A percentile compares a stretch with the other conserved stretches of the same genome.
Evolutionary conservation across 768 basidiomycete species (phyloP).

Genomic region (Tulasnella sp.): DNA sequence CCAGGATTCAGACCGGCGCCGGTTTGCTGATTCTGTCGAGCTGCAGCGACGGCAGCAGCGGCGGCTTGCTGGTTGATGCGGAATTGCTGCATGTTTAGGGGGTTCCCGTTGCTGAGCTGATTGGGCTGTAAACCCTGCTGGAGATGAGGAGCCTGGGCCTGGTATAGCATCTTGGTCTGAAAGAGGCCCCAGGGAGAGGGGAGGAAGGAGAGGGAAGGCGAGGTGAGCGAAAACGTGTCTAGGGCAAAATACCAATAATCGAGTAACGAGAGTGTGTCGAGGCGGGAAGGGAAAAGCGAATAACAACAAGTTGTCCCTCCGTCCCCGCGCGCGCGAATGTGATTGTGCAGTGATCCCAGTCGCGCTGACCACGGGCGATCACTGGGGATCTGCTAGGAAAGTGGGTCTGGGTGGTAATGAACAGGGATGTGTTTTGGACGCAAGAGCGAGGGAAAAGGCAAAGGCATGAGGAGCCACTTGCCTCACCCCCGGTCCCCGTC

Average conservation of each 20-base stretch:
- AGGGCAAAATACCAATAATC: background rate
- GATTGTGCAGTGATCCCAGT: background rate
- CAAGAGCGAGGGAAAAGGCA: background rate
- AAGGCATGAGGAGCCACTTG: conserved; percentile 18
- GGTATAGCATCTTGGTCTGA: conserved; percentile 23
- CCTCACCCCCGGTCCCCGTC: background rate
- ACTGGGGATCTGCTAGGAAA: background rate
- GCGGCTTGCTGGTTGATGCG: conserved; percentile 9
- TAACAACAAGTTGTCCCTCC: background rate
- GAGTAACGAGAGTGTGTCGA: background rate
- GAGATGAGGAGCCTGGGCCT: conserved; percentile 1
- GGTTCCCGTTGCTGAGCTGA: background rate
- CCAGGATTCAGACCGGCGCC: background rate
- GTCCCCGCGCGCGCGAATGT: conserved; percentile 5
- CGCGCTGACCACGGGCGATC: conserved; percentile 1
- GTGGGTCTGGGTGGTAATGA: background rate
- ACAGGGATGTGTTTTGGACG: background rate
- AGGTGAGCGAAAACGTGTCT: conserved; percentile 10
- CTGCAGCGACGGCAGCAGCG: conserved; percentile 12
- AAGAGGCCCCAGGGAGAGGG: background rate
- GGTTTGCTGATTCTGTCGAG: conserved; percentile 16
- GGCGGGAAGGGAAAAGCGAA: background rate
- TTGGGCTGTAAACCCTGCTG: background rate
- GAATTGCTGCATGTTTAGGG: background rate
- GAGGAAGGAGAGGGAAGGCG: background rate